Evolutionary conservation across 176 grass and related monocot species (phyloP).

Genomic region (Musa troglodytarum): DNA sequence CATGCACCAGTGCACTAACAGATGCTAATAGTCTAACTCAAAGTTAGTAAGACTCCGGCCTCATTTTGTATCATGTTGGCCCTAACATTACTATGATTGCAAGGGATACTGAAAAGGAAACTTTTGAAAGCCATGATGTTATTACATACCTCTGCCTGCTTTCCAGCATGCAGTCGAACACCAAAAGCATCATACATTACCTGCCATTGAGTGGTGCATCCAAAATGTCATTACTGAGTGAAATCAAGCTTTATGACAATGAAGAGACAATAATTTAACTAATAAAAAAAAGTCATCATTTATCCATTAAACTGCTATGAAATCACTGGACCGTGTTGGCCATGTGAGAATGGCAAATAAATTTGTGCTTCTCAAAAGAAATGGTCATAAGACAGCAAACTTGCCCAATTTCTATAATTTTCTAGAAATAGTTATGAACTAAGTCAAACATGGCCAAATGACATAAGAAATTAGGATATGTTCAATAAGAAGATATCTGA

Average conservation of each 20-base stretch:
- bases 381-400: neutral
- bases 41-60: too few relatives aligned
- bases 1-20: too few relatives aligned
- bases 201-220: conserved; percentile 25
- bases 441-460: neutral
- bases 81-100: neutral
- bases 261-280: neutral
- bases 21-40: too few relatives aligned
- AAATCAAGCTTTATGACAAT: neutral
- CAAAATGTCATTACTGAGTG: neutral
- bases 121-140: neutral
- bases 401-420: neutral
- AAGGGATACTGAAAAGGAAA: neutral
- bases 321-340: neutral
- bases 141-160: conserved; percentile 71
- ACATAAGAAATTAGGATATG: neutral
- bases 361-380: neutral
- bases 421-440: neutral
- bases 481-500: too few relatives aligned
- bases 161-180: conserved; percentile 93
- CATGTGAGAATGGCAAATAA: neutral
- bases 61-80: neutral
- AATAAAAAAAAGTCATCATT: neutral
- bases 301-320: neutral
- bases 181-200: conserved; percentile 99